Conservation (phyloP, 1,284 basidiomycete genomes). For the Amylostereum areolatum region DNA sequence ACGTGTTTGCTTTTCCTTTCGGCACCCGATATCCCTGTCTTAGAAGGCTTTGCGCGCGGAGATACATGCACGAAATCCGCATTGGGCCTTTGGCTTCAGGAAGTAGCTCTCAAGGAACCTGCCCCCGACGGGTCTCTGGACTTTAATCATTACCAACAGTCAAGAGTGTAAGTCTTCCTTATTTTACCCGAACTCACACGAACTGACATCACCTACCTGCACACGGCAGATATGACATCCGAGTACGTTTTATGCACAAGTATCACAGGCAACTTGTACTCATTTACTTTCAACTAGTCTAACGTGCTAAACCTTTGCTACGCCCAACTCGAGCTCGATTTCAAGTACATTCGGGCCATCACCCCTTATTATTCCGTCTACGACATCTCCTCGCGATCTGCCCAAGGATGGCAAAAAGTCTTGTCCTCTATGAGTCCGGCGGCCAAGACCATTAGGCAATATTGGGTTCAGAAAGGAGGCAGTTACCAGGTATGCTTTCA, state of each 20-base stretch:
- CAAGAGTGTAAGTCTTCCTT: conserved; percentile 26
- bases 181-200: background rate
- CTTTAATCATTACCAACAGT: conserved; percentile 39
- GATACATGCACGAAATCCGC: conserved; percentile 37
- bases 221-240: conserved; percentile 31
- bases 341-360: conserved; percentile 35
- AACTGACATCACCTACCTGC: background rate
- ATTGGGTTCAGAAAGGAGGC: conserved; percentile 26
- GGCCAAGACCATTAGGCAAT: conserved; percentile 28
- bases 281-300: conserved; percentile 18
- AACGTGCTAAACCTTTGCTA: conserved; percentile 41
- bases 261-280: too few relatives aligned
- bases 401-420: conserved; percentile 25
- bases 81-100: conserved; percentile 35
- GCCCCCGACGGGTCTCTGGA: conserved; percentile 32
- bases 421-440: conserved; percentile 25
- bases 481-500: conserved; percentile 21
- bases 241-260: conserved; percentile 19
- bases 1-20: conserved; percentile 52
- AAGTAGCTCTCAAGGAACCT: conserved; percentile 30
- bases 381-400: conserved; percentile 27
- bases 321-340: conserved; percentile 45
- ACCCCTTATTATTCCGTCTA: conserved; percentile 43
- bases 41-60: conserved; percentile 41
- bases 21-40: conserved; percentile 31